Percentiles rank a stretch among this genome's conserved stretches.
phyloP scores from a whole-genome alignment of 2,329 filamentous ascomycete genomes.

The Paraconiothyrium brasiliense region DNA sequence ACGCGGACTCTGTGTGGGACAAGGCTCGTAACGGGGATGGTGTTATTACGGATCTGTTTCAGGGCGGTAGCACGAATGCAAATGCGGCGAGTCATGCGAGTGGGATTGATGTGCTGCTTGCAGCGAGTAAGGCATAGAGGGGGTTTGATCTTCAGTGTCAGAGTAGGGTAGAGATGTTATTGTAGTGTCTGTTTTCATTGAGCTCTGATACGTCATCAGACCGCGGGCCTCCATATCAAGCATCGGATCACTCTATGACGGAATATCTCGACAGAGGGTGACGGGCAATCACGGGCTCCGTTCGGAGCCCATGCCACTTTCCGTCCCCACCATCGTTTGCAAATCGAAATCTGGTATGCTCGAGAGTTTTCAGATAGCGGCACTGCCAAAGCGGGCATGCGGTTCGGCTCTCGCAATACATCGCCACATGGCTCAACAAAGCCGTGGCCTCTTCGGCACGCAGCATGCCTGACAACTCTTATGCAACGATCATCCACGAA shows the following conservation, averaged over 20 bases:
- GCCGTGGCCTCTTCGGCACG: too few relatives aligned
- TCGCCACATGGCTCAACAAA: too few relatives aligned
- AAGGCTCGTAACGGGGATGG: conserved; percentile 49
- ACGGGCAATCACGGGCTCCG: too few relatives aligned
- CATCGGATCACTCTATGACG: not conserved
- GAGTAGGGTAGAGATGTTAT: conserved; percentile 2
- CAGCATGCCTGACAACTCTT: too few relatives aligned
- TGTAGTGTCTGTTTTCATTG: not conserved
- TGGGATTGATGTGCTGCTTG: conserved; percentile 72
- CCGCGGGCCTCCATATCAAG: not conserved
- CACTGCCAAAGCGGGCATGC: too few relatives aligned
- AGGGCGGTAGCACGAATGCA: conserved; percentile 62
- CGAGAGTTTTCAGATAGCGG: too few relatives aligned
- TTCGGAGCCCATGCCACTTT: too few relatives aligned
- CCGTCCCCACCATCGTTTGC: too few relatives aligned
- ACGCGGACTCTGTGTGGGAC: conserved; percentile 44
- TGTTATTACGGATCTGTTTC: conserved; percentile 67
- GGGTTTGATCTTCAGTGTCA: not conserved
- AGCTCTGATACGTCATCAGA: too few relatives aligned
- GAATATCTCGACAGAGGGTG: not conserved
- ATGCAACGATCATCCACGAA: too few relatives aligned
- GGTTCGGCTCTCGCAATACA: too few relatives aligned
- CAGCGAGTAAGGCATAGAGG: conserved; percentile 40
- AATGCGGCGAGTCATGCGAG: conserved; percentile 68
- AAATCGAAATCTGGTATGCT: too few relatives aligned